Conservation (phyloP, 2,329 filamentous ascomycete species). For the Scedosporium boydii region DNA sequence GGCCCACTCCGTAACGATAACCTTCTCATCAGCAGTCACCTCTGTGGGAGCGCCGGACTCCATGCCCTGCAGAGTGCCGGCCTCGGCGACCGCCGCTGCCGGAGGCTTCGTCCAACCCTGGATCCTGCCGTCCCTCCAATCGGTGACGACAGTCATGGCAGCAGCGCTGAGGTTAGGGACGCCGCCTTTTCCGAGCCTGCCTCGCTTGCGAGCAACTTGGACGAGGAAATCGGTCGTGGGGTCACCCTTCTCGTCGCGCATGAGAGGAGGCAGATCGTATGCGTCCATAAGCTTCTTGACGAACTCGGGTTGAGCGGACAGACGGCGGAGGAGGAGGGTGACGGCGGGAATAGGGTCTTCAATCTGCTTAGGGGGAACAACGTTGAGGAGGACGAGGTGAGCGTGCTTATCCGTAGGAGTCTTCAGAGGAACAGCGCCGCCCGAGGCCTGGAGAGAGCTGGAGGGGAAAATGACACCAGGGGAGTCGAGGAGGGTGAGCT, state of each 20-base stretch:
- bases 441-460: slow-evolving; percentile 29
- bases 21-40: slow-evolving; percentile 57
- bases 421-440: slow-evolving; percentile 41
- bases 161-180: slow-evolving; percentile 82
- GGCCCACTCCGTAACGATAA: slow-evolving; percentile 88
- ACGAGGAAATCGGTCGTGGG: slow-evolving; percentile 83
- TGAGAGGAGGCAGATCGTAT: slow-evolving; percentile 75
- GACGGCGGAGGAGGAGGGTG: slow-evolving; percentile 68
- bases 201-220: slow-evolving; percentile 89
- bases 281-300: slow-evolving; percentile 71
- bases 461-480: slow-evolving; percentile 91
- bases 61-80: slow-evolving; percentile 23
- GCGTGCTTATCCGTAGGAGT: slow-evolving; percentile 66
- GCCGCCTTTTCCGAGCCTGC: slow-evolving; percentile 78
- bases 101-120: slow-evolving; percentile 85
- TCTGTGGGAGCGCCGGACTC: slow-evolving; percentile 31
- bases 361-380: slow-evolving; percentile 87
- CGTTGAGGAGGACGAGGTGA: slow-evolving; percentile 79
- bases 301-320: slow-evolving; percentile 64
- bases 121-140: slow-evolving; percentile 92
- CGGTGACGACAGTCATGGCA: slow-evolving; percentile 88
- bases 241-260: slow-evolving; percentile 60
- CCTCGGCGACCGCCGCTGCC: slow-evolving; percentile 45
- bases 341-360: slow-evolving; percentile 86
- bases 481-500: slow-evolving; percentile 86